Evolutionary conservation across 805 yeast genomes (phyloP), one percentile per base, ranked within the genome.

Genomic region (Ogataea pini): DNA sequence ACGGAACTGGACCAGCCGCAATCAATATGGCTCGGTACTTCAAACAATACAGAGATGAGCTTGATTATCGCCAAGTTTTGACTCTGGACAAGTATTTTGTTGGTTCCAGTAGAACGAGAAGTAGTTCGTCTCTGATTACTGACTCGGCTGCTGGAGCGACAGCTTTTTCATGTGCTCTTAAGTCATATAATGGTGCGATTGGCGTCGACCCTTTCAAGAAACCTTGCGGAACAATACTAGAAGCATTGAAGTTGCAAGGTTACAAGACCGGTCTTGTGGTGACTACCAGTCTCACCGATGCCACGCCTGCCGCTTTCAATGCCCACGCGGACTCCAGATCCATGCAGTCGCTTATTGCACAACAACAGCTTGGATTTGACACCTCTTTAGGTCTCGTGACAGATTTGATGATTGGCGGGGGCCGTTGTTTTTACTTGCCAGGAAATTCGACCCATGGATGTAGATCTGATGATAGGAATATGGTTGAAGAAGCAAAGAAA

Each of bases 101-200:
- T 44, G 98, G 98, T 22, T 77, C 86, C 19, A 86, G 95, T 7
- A 77, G 97, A 57, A 91, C 98, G 0, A 76, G 90, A 52, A 86
- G 96, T 14, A 79, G 81, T 20, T 72, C 76, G 54, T 86, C 96
- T 1, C 72, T 87, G 58, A 80, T 91, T 50, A 91, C 98, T 0
- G 98, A 91, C 65, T 87, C 96, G 24, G 98, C 98, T 9, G 98
- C 98, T 2, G 97, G 97, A 13, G 98, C 97, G 13, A 89, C 96
- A 12, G 97, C 96, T 1, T 91, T 90, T 61, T 76, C 96, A 0
- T 89, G 96, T 67, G 92, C 83, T 5, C 61, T 82, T 58, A 91
- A 91, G 71, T 72, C 90, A 4, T 89, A 88, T 69, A 91, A 91
- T 64, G 94, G 95, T 13, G 97, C 96, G 10, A 86, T 91, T 64